Evolutionary conservation across 495 filamentous ascomycete species (phyloP).

Genomic region (Penicillium bovifimosum): DNA sequence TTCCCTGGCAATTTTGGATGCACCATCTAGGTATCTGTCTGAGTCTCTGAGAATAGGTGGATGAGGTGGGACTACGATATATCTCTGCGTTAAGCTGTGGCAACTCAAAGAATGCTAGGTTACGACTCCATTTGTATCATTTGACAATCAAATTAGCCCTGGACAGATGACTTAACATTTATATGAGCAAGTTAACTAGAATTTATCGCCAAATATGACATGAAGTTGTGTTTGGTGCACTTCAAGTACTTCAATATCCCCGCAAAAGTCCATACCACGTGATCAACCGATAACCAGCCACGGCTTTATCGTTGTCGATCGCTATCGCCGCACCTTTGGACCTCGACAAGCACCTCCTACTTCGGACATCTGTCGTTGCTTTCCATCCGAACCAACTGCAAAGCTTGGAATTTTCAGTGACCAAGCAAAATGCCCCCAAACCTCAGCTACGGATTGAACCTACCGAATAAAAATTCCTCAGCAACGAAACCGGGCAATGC

Average conservation of each 20-base stretch:
- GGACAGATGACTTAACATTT: too few relatives aligned
- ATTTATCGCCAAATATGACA: too few relatives aligned
- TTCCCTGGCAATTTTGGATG: neutral
- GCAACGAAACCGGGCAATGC: constrained; percentile 19
- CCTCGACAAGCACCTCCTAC: constrained; percentile 7
- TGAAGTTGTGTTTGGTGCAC: neutral
- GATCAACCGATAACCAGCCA: constrained; percentile 14
- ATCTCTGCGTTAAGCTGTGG: too few relatives aligned
- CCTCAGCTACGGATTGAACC: constrained; percentile 54
- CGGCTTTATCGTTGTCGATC: constrained; percentile 17
- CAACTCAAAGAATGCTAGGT: too few relatives aligned
- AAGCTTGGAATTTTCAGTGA: neutral
- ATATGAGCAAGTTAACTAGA: too few relatives aligned
- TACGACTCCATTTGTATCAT: too few relatives aligned
- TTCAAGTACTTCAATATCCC: constrained; percentile 2
- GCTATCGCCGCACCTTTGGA: constrained; percentile 17
- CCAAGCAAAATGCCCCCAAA: constrained; percentile 30
- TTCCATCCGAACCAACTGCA: neutral
- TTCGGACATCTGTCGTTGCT: neutral
- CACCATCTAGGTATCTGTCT: neutral
- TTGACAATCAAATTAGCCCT: too few relatives aligned
- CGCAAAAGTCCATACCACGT: constrained; percentile 16
- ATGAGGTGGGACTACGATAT: neutral
- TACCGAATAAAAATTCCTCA: constrained; percentile 42
- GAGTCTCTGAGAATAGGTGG: neutral